Conservation (phyloP, 257 asterid species). For the Fraxinus americana region DNA sequence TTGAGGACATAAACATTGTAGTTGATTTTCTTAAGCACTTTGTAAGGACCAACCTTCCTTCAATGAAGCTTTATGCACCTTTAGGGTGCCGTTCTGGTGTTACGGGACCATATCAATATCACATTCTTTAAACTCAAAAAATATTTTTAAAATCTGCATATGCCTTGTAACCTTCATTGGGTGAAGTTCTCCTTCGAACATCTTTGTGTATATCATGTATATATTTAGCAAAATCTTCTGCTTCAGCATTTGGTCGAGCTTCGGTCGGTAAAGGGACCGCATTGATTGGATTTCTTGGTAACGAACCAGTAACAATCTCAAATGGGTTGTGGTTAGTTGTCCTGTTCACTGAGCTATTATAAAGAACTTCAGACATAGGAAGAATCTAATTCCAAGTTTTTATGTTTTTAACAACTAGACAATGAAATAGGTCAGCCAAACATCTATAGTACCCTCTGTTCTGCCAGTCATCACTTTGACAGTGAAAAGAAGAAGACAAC, state of each 20-base stretch:
- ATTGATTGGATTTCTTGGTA: not conserved
- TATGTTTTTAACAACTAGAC: not conserved
- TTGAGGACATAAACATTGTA: not conserved
- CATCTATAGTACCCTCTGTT: not conserved
- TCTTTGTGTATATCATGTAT: not conserved
- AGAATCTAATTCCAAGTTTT: not conserved
- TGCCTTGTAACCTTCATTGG: not conserved
- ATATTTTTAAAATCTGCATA: not conserved
- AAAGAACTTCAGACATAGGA: not conserved
- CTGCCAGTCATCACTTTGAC: not conserved
- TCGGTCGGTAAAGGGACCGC: not conserved
- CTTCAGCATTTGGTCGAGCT: constrained; percentile 8
- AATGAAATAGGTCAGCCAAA: not conserved
- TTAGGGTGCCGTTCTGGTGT: not conserved
- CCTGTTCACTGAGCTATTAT: not conserved
- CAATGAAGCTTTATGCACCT: not conserved
- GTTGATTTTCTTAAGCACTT: not conserved
- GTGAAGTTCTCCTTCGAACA: not conserved
- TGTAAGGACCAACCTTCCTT: not conserved
- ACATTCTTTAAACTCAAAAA: not conserved
- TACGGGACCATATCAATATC: not conserved
- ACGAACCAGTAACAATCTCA: not conserved
- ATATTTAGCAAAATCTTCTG: not conserved
- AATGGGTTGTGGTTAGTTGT: not conserved
- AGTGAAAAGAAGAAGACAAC: not conserved